These are phyloP conservation scores for Candida gorgasii DNA, from an alignment of 805 yeast species.

Conservation along the genomic window DNA sequence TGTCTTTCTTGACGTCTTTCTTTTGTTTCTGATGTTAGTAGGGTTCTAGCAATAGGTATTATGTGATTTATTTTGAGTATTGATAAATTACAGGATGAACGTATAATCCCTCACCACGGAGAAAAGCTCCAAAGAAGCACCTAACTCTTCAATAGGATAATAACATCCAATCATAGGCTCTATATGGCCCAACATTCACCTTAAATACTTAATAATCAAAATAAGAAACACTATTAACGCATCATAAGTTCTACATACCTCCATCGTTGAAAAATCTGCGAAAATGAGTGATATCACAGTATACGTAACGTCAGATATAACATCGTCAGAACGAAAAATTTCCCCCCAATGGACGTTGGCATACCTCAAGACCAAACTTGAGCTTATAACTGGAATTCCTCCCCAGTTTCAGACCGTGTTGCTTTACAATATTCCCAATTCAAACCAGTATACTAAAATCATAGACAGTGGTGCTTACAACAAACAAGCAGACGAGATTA, in stretches of 20 bases:
- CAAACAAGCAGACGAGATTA: neutral
- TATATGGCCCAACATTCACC: too few species aligned
- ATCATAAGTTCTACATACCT: too few species aligned
- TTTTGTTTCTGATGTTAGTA: conserved; percentile 1
- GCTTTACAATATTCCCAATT: conserved; percentile 41
- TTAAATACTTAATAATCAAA: too few species aligned
- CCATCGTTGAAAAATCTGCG: conserved; percentile 8
- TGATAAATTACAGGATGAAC: too few species aligned
- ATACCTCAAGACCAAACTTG: conserved; percentile 56
- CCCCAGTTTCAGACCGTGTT: conserved; percentile 54
- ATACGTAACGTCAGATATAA: conserved; percentile 62
- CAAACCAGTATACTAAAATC: conserved; percentile 32
- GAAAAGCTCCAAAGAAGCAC: too few species aligned
- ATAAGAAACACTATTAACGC: too few species aligned
- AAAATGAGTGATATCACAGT: conserved; percentile 45
- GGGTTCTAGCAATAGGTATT: too few species aligned
- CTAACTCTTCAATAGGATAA: too few species aligned
- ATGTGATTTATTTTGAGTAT: too few species aligned
- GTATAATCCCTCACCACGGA: too few species aligned
- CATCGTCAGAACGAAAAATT: conserved; percentile 68
- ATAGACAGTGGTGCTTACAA: conserved; percentile 1
- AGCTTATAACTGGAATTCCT: conserved; percentile 73
- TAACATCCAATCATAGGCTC: too few species aligned
- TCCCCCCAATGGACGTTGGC: conserved; percentile 61
- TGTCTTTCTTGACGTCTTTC: conserved; percentile 1